Conservation (phyloP, 2,329 filamentous ascomycete species). For the Aspergillus luchuensis region DNA sequence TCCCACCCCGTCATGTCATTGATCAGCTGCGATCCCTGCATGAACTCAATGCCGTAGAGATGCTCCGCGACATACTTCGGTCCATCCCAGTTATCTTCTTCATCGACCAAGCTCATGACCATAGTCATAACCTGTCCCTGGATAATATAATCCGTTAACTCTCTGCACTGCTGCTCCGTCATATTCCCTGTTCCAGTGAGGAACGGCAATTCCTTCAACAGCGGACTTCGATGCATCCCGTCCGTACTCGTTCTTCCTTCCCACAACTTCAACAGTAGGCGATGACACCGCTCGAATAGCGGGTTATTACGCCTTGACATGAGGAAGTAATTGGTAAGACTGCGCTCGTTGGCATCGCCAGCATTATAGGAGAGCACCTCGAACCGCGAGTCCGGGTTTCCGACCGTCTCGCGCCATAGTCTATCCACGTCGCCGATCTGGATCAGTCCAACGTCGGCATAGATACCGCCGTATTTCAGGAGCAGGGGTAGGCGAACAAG, state of each 20-base stretch:
- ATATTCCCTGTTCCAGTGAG: not conserved
- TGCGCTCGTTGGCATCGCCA: not conserved
- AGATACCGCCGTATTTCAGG: constrained; percentile 2
- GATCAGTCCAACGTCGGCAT: constrained; percentile 6
- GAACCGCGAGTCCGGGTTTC: not conserved
- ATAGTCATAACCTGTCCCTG: constrained; percentile 5
- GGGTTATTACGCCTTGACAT: not conserved
- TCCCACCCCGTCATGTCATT: constrained; percentile 7
- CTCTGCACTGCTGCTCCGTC: not conserved
- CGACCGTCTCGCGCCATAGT: constrained; percentile 6
- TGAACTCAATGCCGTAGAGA: constrained; percentile 8
- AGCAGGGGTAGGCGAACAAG: constrained; percentile 8
- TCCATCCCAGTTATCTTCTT: constrained; percentile 5
- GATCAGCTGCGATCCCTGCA: constrained; percentile 8
- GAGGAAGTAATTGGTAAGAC: constrained; percentile 7
- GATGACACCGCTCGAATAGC: constrained; percentile 7
- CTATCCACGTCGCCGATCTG: constrained; percentile 9
- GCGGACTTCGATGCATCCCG: constrained; percentile 1
- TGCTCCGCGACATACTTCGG: constrained; percentile 1
- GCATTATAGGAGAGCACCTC: constrained; percentile 8
- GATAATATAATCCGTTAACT: constrained; percentile 10
- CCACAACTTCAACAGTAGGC: constrained; percentile 7
- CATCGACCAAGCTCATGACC: constrained; percentile 9
- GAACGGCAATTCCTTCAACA: not conserved
- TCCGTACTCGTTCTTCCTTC: constrained; percentile 3